A percentile compares a stretch with the other conserved stretches of the same genome.
phyloP scores from a whole-genome alignment of 2,329 filamentous ascomycete species.

The Stagonosporopsis vannaccii region DNA sequence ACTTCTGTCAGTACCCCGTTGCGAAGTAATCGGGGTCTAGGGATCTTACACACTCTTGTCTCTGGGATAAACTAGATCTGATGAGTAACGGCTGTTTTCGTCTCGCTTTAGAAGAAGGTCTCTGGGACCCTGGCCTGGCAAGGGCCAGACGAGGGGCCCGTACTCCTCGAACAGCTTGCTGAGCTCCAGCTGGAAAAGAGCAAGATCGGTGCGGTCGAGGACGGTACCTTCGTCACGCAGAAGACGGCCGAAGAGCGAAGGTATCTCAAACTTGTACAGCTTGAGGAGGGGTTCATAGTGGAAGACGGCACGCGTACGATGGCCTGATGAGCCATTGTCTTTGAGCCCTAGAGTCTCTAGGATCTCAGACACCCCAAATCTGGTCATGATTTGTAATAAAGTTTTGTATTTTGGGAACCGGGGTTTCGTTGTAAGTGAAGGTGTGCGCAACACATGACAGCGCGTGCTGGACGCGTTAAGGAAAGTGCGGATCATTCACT shows the following conservation, averaged over 20 bases:
- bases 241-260: slow-evolving; percentile 16
- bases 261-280: slow-evolving; percentile 19
- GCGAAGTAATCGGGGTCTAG: too few species aligned
- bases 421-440: not conserved
- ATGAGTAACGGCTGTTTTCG: slow-evolving; percentile 11
- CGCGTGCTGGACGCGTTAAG: too few species aligned
- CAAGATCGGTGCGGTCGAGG: slow-evolving; percentile 15
- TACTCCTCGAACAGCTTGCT: slow-evolving; percentile 16
- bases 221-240: slow-evolving; percentile 11
- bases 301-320: not conserved
- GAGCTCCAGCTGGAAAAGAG: slow-evolving; percentile 23
- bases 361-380: not conserved
- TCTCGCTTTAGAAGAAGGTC: slow-evolving; percentile 19
- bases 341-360: not conserved
- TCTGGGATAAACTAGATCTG: slow-evolving; percentile 21
- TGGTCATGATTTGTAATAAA: not conserved
- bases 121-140: slow-evolving; percentile 7
- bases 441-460: too few species aligned
- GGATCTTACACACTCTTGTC: not conserved
- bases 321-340: not conserved
- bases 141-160: slow-evolving; percentile 26
- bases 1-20: not conserved
- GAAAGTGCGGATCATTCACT: too few species aligned
- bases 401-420: too few species aligned
- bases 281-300: slow-evolving; percentile 11